Conservation (phyloP, 2,329 filamentous ascomycete species). For the Hirsutella thompsonii region DNA sequence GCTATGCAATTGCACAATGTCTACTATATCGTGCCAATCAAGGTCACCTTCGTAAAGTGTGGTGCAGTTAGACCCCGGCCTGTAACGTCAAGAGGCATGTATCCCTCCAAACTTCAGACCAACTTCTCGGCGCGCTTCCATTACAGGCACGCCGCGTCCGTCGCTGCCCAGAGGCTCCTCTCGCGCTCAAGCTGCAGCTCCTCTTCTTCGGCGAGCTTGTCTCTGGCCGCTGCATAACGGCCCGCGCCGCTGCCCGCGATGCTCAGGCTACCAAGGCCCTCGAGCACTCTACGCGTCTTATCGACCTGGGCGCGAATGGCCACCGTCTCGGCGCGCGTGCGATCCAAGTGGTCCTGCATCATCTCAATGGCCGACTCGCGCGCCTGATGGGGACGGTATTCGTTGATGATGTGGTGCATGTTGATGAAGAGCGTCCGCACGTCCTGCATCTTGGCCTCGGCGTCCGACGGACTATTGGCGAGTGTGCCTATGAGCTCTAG, state of each 20-base stretch:
- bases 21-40: no score
- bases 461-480: conserved; percentile 26
- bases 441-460: conserved; percentile 61
- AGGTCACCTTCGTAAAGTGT: no score
- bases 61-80: no score
- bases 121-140: background rate
- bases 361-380: conserved; percentile 74
- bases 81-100: no score
- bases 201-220: conserved; percentile 8
- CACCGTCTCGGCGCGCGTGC: conserved; percentile 59
- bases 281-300: conserved; percentile 61
- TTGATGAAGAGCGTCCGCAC: conserved; percentile 77
- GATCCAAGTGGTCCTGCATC: conserved; percentile 75
- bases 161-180: conserved; percentile 31
- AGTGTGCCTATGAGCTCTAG: conserved; percentile 59
- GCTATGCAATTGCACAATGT: no score
- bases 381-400: conserved; percentile 88
- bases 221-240: conserved; percentile 3
- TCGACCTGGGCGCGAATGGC: conserved; percentile 54
- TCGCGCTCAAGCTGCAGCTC: conserved; percentile 22
- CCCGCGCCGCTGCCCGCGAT: conserved; percentile 10
- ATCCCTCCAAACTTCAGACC: no score
- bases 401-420: conserved; percentile 84
- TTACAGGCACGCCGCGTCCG: conserved; percentile 28
- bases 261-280: conserved; percentile 47